Percentiles rank a stretch among this genome's conserved stretches.
phyloP scores from a whole-genome alignment of 2,329 filamentous ascomycete species.

The Aspergillus sojae region DNA sequence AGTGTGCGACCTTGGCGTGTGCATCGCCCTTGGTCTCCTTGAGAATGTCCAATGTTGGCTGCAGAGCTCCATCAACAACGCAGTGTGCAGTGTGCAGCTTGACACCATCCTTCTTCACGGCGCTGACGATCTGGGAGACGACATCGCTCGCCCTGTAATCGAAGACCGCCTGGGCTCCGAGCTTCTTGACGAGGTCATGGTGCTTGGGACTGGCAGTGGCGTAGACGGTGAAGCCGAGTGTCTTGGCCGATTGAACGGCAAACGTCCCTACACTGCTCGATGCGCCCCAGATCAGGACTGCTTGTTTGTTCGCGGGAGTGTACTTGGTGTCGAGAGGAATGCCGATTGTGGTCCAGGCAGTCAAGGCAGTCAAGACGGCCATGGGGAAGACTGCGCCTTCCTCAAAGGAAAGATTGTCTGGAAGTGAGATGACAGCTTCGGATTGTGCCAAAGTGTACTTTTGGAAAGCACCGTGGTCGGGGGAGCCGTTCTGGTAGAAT shows the following conservation, averaged over 20 bases:
- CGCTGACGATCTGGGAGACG: conserved; percentile 31
- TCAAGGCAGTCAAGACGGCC: conserved; percentile 20
- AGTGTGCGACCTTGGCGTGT: conserved; percentile 19
- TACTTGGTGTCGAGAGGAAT: conserved; percentile 26
- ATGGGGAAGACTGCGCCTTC: conserved; percentile 31
- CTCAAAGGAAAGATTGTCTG: conserved; percentile 29
- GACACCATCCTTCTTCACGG: conserved; percentile 24
- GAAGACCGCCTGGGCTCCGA: conserved; percentile 44
- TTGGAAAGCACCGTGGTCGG: conserved; percentile 34
- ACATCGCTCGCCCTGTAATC: conserved; percentile 42
- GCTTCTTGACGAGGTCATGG: conserved; percentile 38
- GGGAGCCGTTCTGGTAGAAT: conserved; percentile 30
- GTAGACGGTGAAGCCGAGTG: conserved; percentile 44
- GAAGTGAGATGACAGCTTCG: conserved; percentile 33
- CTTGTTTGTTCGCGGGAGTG: conserved; percentile 22
- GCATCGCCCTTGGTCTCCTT: conserved; percentile 21
- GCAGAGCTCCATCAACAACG: conserved; percentile 16
- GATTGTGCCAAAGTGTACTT: conserved; percentile 32
- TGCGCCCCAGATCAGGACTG: conserved; percentile 18
- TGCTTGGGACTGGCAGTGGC: conserved; percentile 44
- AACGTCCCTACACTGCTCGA: conserved; percentile 19
- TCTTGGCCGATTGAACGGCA: conserved; percentile 38
- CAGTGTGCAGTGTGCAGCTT: conserved; percentile 17
- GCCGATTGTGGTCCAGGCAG: conserved; percentile 29
- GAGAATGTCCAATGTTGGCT: conserved; percentile 23